Evolutionary conservation across 345 rosid species (phyloP).

Genomic region (Mercurialis annua): DNA sequence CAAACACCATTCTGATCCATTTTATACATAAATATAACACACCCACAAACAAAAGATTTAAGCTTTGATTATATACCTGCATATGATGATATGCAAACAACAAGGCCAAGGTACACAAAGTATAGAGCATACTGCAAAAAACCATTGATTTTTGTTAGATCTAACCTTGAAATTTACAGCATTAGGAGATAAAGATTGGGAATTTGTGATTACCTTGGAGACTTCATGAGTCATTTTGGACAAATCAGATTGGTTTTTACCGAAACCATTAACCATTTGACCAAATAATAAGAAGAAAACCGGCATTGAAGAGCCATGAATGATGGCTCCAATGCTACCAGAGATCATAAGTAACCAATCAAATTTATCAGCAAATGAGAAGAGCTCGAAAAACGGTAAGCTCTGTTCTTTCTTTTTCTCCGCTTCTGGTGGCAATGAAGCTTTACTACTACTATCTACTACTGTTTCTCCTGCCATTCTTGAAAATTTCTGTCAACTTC

Average conservation of each 20-base stretch:
- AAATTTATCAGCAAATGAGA: slow-evolving; percentile 89
- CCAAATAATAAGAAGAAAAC: slow-evolving; percentile 93
- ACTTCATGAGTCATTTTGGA: slow-evolving; percentile 91
- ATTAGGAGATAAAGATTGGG: not conserved
- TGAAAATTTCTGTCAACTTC: no score
- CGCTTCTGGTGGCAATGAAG: slow-evolving; percentile 69
- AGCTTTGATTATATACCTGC: slow-evolving; percentile 53
- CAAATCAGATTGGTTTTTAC: slow-evolving; percentile 90
- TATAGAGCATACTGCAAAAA: slow-evolving; percentile 85
- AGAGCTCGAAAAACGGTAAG: slow-evolving; percentile 86
- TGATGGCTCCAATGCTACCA: slow-evolving; percentile 82
- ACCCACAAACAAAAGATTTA: not conserved
- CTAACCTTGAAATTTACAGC: slow-evolving; percentile 2
- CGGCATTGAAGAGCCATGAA: slow-evolving; percentile 98
- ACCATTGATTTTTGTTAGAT: slow-evolving; percentile 21
- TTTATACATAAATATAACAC: no score
- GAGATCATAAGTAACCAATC: slow-evolving; percentile 73
- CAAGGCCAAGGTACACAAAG: slow-evolving; percentile 91
- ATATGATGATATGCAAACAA: slow-evolving; percentile 93
- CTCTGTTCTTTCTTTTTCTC: slow-evolving; percentile 97
- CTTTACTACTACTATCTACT: slow-evolving; percentile 26
- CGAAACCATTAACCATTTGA: slow-evolving; percentile 98
- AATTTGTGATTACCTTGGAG: slow-evolving; percentile 45
- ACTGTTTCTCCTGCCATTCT: slow-evolving; percentile 68
- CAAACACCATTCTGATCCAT: slow-evolving; percentile 1